Conservation (phyloP, 352 stramenopile species). For the Globisporangium middletonii region DNA sequence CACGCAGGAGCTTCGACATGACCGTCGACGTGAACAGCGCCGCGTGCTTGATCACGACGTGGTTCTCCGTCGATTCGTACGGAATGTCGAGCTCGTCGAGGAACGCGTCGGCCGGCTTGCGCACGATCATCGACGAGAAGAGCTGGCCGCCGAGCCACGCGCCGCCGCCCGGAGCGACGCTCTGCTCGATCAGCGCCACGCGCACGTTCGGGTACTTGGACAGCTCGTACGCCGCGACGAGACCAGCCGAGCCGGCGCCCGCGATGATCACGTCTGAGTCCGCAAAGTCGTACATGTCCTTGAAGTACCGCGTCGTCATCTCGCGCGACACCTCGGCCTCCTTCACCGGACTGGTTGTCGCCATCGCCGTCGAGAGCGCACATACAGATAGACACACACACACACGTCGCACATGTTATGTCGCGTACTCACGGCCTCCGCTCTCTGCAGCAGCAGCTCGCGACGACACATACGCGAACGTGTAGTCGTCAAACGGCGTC, state of each 20-base stretch:
- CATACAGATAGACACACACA: conserved; percentile 6
- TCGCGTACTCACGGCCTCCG: neutral
- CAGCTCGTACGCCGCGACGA: conserved; percentile 55
- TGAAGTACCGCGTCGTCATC: conserved; percentile 71
- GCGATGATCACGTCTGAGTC: conserved; percentile 65
- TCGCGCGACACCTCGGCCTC: conserved; percentile 59
- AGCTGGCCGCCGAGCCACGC: conserved; percentile 59
- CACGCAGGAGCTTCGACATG: conserved; percentile 49
- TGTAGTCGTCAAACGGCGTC: conserved; percentile 53
- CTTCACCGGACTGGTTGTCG: conserved; percentile 37
- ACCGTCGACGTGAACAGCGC: conserved; percentile 62
- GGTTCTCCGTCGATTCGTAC: conserved; percentile 56
- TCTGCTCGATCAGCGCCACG: conserved; percentile 60
- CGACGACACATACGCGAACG: conserved; percentile 39
- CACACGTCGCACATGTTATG: conserved; percentile 3
- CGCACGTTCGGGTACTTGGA: conserved; percentile 55
- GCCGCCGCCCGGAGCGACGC: conserved; percentile 43
- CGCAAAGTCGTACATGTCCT: conserved; percentile 70
- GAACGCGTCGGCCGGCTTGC: conserved; percentile 55
- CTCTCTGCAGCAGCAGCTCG: neutral
- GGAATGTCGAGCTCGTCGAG: conserved; percentile 63
- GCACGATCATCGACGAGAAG: conserved; percentile 66
- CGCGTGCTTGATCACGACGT: conserved; percentile 64
- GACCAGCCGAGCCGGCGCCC: conserved; percentile 46
- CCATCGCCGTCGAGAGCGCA: neutral